A percentile compares a stretch with the other conserved stretches of the same genome.
phyloP scores from a whole-genome alignment of 2,329 filamentous ascomycete species.

The Hymenoscyphus fraxineus region DNA sequence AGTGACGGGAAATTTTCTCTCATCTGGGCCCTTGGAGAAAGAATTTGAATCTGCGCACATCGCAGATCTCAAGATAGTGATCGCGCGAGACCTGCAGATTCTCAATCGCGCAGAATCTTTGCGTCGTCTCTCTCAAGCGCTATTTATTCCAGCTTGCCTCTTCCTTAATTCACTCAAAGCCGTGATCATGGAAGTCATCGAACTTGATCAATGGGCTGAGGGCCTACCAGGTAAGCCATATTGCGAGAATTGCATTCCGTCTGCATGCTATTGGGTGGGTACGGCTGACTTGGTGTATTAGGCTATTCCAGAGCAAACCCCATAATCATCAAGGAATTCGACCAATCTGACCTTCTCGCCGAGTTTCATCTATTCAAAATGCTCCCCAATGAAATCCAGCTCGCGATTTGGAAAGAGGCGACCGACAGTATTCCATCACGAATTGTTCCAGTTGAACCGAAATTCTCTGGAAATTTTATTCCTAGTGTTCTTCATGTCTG shows the following conservation, averaged over 20 bases:
- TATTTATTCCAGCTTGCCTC: background rate
- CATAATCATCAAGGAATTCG: background rate
- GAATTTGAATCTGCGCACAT: too few species aligned
- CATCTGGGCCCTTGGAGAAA: too few species aligned
- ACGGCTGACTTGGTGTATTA: background rate
- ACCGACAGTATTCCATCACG: background rate
- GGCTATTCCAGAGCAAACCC: background rate
- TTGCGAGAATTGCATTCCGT: background rate
- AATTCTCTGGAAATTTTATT: background rate
- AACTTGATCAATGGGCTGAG: background rate
- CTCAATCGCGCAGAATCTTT: background rate
- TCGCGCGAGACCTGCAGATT: too few species aligned
- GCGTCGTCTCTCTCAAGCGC: background rate
- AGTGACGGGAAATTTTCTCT: too few species aligned
- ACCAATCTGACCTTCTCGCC: background rate
- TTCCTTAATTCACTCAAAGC: background rate
- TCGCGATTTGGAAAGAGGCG: background rate
- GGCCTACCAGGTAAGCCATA: background rate
- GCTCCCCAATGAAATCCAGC: background rate
- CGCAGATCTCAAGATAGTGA: too few species aligned
- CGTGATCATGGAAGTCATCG: background rate
- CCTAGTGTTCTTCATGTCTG: background rate
- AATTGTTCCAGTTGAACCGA: background rate
- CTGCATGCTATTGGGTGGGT: background rate
- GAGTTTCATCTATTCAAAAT: background rate